Evolutionary conservation across 352 stramenopile species (phyloP), one percentile per base, ranked within the genome.

Genomic region (Phytophthora fragariae): DNA sequence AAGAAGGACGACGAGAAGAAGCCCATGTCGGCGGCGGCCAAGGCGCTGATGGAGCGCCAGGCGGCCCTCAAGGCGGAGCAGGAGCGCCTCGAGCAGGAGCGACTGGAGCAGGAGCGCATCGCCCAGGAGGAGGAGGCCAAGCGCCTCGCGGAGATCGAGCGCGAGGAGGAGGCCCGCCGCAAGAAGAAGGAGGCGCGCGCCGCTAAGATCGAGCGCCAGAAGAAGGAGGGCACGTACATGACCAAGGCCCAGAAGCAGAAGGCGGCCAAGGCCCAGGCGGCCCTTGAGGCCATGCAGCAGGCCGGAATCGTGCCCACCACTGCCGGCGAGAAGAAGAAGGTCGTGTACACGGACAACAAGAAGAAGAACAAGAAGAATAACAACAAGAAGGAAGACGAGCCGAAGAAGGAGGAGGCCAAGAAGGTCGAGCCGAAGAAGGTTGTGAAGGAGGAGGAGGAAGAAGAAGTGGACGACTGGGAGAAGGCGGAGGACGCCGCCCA

Each of bases 161-260:
- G 49, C 0, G 69, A 89, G 63, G 87, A 96, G 65, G 89, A 92
- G 77, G 63, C 84, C 31, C 80, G 82, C 37, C 86, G 75, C 68
- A 95, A 94, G 76, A 95, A 96, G 76, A 91, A 95, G 61, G 88
- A 95, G 63, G 88, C 88, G 39, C 93, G 92, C 56, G 82, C 84
- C 7, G 88, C 89, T 66, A 97, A 97, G 79, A 85, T 97, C 49
- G 96, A 98, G 61, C 90, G 89, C 24, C 94, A 98, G 81, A 99
- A 99, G 81, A 93, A 92, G 59, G 95, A 98, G 57, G 97, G 98
- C 57, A 99, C 96, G 57, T 99, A 99, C 88, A 99, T 99, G 96
- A 99, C 98, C n/a, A 99, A 99, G 84, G 95, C 94, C 44, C 96
- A 99, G 81, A 99, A 99, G 78, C 85, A 97, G 65, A 98, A 99